Evolutionary conservation across 2,329 filamentous ascomycete species (phyloP), one percentile per base, ranked within the genome.

Genomic region (Colletotrichum godetiae): DNA sequence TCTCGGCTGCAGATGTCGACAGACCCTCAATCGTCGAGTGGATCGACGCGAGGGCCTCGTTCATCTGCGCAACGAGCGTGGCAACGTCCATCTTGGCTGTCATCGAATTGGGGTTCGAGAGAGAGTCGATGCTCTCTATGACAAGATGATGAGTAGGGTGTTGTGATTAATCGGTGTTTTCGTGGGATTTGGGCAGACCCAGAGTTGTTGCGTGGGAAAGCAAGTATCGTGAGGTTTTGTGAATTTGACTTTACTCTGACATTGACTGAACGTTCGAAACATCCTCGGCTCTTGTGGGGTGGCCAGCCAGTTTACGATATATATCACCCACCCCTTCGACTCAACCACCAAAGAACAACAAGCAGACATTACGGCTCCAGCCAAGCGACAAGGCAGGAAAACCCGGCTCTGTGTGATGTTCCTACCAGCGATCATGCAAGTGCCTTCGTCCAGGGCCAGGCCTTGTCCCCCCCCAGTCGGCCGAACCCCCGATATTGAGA

Each of bases 31-130:
- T 76, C 27, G 84, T 83, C 33, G 65, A 71, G 71, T 82, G 81
- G 70, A 86, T 85, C 19, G 79, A 78, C 0, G 82, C 80, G 57
- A 86, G 78, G 24, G 81, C 85, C 66, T 85, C 81, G 74, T 82
- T 82, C 83, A 86, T 84, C 76, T 85, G 81, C 73, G 81, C 77
- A 75, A 86, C 81, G 59, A 86, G 82, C 56, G 78, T 74, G 15
- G 82, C 79, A 72, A 85, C 81, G 68, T 84, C 81, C 76, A 80
- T 76, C 33, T 71, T 79, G 70, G 49, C 65, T 33, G 74, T 61
- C 72, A 73, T 74, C 59, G 55, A 46, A 35, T 53, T 24, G 59
- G 10, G 24, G 11, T 13, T 64, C 22, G 12, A 42, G 66, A 70
- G 55, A 70, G 55, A 69, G 55, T n/a, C 52, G 29, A n/a, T 2